These are phyloP conservation scores for Acanthamoeba lenticulata DNA, from an alignment of 208 protist species.

Conservation along the genomic window DNA sequence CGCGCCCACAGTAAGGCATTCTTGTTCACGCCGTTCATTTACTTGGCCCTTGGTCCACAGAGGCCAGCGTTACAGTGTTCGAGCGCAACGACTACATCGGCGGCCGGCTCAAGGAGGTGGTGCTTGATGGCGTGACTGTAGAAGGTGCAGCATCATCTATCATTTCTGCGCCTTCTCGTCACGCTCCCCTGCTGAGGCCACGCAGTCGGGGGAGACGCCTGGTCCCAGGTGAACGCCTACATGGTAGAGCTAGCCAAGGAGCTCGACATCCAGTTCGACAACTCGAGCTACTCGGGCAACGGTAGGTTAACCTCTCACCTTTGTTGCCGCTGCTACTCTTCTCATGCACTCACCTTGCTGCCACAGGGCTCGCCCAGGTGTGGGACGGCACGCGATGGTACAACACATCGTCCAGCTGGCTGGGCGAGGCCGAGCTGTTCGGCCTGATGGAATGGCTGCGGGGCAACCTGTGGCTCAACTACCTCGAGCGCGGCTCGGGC, in stretches of 20 bases:
- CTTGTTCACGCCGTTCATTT: neutral
- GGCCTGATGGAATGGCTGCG: conserved; percentile 37
- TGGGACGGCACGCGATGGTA: conserved; percentile 13
- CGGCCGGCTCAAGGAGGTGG: conserved; percentile 17
- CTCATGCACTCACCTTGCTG: neutral
- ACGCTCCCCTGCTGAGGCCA: too few species aligned
- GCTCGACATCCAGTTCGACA: conserved; percentile 53
- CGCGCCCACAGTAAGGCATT: neutral
- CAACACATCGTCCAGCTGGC: neutral
- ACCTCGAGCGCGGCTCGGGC: neutral
- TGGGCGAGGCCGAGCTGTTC: conserved; percentile 2
- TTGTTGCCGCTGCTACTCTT: neutral
- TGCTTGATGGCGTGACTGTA: neutral
- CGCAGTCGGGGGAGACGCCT: conserved; percentile 32
- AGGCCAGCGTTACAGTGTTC: conserved; percentile 10
- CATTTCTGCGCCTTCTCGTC: too few species aligned
- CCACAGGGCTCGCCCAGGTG: neutral
- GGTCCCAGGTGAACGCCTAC: conserved; percentile 60
- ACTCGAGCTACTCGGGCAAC: conserved; percentile 36
- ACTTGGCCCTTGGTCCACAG: neutral
- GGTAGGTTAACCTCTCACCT: neutral
- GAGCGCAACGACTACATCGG: conserved; percentile 66
- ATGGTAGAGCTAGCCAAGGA: conserved; percentile 45
- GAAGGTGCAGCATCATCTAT: neutral
- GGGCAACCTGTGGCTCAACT: conserved; percentile 46